A percentile compares a stretch with the other conserved stretches of the same genome.
These are phyloP conservation scores for Saccharum spontaneum DNA, from an alignment of 176 grass and related monocot species.

Conservation along the genomic window DNA sequence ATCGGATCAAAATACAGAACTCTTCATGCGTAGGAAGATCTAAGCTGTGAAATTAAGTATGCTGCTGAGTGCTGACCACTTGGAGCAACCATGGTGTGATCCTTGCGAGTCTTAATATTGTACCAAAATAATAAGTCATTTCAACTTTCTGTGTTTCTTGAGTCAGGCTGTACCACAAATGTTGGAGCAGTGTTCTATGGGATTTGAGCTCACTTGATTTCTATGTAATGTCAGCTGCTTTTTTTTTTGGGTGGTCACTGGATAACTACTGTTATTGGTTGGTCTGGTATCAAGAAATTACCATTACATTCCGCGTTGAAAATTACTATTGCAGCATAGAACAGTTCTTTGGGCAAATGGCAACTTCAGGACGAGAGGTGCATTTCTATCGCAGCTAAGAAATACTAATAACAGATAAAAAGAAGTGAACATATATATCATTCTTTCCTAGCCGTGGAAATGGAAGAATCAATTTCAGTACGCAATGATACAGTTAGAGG, in stretches of 20 bases:
- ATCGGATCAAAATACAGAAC: slow-evolving; percentile 66
- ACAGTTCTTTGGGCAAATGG: background rate
- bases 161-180: background rate
- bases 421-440: too few relatives aligned
- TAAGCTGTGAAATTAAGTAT: slow-evolving; percentile 40
- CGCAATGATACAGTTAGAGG: too few relatives aligned
- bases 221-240: background rate
- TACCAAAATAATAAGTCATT: background rate
- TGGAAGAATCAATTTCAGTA: too few relatives aligned
- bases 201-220: background rate
- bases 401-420: too few relatives aligned
- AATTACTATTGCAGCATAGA: background rate
- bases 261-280: background rate
- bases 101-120: background rate
- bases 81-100: background rate
- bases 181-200: background rate
- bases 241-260: background rate
- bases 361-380: too few relatives aligned
- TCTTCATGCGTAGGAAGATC: background rate
- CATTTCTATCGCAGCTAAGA: too few relatives aligned
- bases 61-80: background rate
- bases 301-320: background rate
- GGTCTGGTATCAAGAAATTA: background rate
- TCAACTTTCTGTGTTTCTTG: background rate
- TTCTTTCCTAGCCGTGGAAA: too few relatives aligned